These are phyloP conservation scores for Candolleomyces eurysporus DNA, from an alignment of 768 basidiomycete species.

Conservation along the genomic window DNA sequence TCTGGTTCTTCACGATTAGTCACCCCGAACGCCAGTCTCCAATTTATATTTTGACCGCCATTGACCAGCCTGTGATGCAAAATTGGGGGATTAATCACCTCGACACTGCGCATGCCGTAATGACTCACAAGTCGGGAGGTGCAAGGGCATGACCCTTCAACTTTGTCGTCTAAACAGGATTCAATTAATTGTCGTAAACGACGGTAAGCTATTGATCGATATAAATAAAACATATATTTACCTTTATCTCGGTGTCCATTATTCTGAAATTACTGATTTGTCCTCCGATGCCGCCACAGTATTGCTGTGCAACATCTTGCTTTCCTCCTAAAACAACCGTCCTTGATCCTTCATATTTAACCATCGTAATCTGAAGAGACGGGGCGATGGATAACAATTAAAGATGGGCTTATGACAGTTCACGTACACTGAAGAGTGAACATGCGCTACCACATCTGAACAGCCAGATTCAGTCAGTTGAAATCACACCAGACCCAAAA, in stretches of 20 bases:
- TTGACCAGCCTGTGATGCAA: conserved; percentile 43
- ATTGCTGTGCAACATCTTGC: conserved; percentile 48
- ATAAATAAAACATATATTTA: conserved; percentile 10
- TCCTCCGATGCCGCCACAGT: conserved; percentile 62
- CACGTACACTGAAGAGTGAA: conserved; percentile 43
- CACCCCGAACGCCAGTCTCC: conserved; percentile 60
- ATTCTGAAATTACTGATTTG: conserved; percentile 59
- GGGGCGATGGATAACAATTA: not conserved
- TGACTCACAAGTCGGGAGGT: conserved; percentile 58
- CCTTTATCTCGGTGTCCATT: conserved; percentile 63
- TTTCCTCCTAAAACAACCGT: conserved; percentile 60
- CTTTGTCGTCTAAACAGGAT: conserved; percentile 38
- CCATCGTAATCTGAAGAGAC: conserved; percentile 50
- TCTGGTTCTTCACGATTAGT: conserved; percentile 52
- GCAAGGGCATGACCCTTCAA: conserved; percentile 57
- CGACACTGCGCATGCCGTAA: not conserved
- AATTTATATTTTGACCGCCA: conserved; percentile 61
- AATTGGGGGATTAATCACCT: not conserved
- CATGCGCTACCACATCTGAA: conserved; percentile 49
- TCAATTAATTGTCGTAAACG: not conserved
- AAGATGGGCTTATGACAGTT: conserved; percentile 12
- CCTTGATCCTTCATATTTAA: conserved; percentile 53
- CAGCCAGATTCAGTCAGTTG: not conserved
- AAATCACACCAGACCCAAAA: not conserved
- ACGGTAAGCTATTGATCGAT: not conserved